Base-by-base conservation (phyloP, 345 rosid genomes). In the Moricandia arvensis region DNA sequence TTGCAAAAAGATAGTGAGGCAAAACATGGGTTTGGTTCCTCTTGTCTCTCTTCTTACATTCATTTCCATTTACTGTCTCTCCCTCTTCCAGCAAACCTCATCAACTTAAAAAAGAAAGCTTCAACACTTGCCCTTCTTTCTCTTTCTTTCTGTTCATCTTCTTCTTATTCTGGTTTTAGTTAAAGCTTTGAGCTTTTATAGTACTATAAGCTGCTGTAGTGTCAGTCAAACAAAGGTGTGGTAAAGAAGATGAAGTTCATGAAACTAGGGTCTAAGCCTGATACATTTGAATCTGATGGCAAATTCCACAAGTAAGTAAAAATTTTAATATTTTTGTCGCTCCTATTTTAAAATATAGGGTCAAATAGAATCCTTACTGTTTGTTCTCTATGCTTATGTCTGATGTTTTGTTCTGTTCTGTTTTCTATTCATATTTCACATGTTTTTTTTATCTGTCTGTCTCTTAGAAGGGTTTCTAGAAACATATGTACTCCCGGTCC, bases 221-320 rank as follows among this genome's bases (percentile, higher is more conserved):
- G n/a, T n/a, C n/a, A 64, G 60, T 54, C 11, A 15, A 27, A 10
- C 57, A 70, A 59, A 57, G 71, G 63, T 55, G 60, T 63, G 57
- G n/a, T 21, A 21, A 21, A 21, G 24, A 29, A 29, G 31, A 29
- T 29, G 31, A 29, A 29, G 31, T 29, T 29, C 31, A 29, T 29
- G 31, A 29, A 29, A 29, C 31, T 29, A 79, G 98, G 98, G 31
- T 89, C 90, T 57, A 93, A 91, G 86, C 97, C 97, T 83, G 98
- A 93, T 84, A 80, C 86, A 24, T 87, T 93, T 75, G 91, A 85
- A 75, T 83, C 91, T 76, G 91, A 89, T 54, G 98, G 90, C 51
- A 87, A 87, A 83, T 82, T 76, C 72, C 59, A 78, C 82, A 86
- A 88, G 98, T 91, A 68, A 80, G 86, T 38, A 54, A 29, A 0